Evolutionary conservation across 2,329 filamentous ascomycete genomes (phyloP).

Genomic region (Ciborinia camelliae): DNA sequence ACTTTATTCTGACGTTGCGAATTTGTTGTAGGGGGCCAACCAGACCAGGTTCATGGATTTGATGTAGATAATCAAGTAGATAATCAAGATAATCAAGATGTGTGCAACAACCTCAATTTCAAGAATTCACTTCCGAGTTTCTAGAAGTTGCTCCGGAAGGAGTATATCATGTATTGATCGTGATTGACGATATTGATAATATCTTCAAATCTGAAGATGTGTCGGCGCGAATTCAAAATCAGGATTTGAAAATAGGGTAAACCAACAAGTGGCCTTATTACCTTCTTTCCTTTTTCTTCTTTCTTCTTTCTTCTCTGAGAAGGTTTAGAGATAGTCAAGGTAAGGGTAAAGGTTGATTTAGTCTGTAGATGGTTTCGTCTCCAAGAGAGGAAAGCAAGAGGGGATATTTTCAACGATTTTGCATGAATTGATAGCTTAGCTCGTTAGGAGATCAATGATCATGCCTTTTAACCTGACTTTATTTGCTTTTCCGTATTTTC

Average conservation of each 20-base stretch:
- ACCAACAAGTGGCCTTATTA: neutral
- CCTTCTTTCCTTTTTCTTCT: too few relatives aligned
- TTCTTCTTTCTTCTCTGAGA: neutral
- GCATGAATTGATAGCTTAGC: constrained; percentile 26
- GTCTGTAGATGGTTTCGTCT: constrained; percentile 2
- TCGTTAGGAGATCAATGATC: constrained; percentile 18
- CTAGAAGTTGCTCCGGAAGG: too few relatives aligned
- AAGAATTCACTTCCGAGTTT: neutral
- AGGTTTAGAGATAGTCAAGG: neutral
- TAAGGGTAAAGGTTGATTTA: constrained; percentile 15
- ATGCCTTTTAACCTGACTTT: constrained; percentile 22
- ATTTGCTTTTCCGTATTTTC: neutral
- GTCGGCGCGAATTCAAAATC: neutral
- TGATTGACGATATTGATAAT: neutral
- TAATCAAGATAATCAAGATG: too few relatives aligned
- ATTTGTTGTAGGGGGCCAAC: neutral
- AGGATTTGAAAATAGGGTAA: neutral
- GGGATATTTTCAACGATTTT: neutral
- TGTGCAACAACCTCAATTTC: neutral
- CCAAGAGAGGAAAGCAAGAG: neutral
- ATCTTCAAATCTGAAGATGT: neutral
- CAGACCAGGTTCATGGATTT: constrained; percentile 14
- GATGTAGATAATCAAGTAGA: too few relatives aligned
- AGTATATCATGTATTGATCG: too few relatives aligned
- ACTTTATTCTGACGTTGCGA: constrained; percentile 13